Evolutionary conservation across 176 grass and related monocot species (phyloP).

Genomic region (Pontederia crassipes): DNA sequence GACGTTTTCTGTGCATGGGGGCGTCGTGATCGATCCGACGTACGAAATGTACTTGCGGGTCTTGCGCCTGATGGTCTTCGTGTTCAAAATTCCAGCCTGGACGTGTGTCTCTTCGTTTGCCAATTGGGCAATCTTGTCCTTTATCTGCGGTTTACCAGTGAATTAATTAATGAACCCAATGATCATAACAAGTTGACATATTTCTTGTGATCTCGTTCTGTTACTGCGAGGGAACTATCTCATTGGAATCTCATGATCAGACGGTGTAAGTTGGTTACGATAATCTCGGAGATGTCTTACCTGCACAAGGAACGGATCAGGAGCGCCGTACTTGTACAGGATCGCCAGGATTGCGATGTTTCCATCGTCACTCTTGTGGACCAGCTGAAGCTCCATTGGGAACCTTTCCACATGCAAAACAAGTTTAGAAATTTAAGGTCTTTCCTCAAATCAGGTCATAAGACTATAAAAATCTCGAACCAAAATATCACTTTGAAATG

Average conservation of each 20-base stretch:
- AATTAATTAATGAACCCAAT: neutral
- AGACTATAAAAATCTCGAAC: too few relatives aligned
- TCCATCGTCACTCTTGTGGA: constrained; percentile 40
- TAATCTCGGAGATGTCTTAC: constrained; percentile 2
- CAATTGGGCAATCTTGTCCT: constrained; percentile 15
- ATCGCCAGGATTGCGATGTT: constrained; percentile 31
- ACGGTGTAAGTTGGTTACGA: neutral
- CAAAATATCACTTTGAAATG: too few relatives aligned
- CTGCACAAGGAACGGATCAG: constrained; percentile 57
- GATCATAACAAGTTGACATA: neutral
- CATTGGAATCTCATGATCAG: too few relatives aligned
- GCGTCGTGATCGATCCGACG: constrained; percentile 55
- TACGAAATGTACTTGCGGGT: constrained; percentile 58
- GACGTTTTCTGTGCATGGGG: constrained; percentile 70
- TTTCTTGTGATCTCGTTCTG: neutral
- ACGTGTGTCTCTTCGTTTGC: constrained; percentile 21
- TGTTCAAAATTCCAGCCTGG: constrained; percentile 6
- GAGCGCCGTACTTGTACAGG: constrained; percentile 37
- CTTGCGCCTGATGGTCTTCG: constrained; percentile 30
- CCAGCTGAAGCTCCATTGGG: constrained; percentile 49
- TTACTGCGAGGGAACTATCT: neutral
- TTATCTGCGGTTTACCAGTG: constrained; percentile 11
- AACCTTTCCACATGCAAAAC: constrained; percentile 1
- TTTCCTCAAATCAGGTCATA: too few relatives aligned
- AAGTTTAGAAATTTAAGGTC: too few relatives aligned